Base-by-base conservation (phyloP, 345 rosid species). In the Arabidopsis suecica region DNA sequence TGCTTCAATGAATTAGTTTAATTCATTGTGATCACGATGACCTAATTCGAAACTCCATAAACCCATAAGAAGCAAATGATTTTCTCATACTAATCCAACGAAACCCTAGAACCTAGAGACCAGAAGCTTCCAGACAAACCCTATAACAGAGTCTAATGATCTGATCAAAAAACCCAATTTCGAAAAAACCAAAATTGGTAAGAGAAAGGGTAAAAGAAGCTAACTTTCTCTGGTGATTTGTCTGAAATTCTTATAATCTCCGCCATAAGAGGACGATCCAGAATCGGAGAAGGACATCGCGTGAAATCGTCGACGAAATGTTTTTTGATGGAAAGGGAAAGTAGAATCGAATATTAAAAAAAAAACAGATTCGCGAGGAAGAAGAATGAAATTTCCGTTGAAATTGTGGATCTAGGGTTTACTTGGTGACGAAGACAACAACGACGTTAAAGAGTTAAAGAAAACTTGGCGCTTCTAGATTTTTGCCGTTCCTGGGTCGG, bases 241-340 rank as follows among this genome's bases (percentile, higher is more conserved):
- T 20, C 79, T 80, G 80, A 94, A 86, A 79, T 74, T 86, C 83
- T 84, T 91, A 89, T 88, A 81, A 51, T 91, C 96, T 61, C 85
- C 90, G 55, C 78, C 85, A 67, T 72, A 61, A 16, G 82, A 79
- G 55, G 85, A 88, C 25, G 98, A 86, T 78, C 93, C 96, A 50
- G 95, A 90, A 79, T 94, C 97, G 40, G 97, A 94, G 85, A 81
- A 82, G 60, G 97, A 91, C 97, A 94, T 91, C 61, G 64, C 55
- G 57, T 20, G 66, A 8, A 71, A 62, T 28, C 49, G 51, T 47
- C 49, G 64, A 44, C 5, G 56, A 13, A 0, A 6, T 9, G 2
- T 18, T 48, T 48, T 48, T 5, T n/a, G 22, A 47, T 18, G 51
- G 9, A 7, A 47, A 16, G 23, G 51, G 3, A 45, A 45, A 47